Base-by-base conservation (phyloP, 495 filamentous ascomycete genomes). In the Hyaloscypha bicolor region DNA sequence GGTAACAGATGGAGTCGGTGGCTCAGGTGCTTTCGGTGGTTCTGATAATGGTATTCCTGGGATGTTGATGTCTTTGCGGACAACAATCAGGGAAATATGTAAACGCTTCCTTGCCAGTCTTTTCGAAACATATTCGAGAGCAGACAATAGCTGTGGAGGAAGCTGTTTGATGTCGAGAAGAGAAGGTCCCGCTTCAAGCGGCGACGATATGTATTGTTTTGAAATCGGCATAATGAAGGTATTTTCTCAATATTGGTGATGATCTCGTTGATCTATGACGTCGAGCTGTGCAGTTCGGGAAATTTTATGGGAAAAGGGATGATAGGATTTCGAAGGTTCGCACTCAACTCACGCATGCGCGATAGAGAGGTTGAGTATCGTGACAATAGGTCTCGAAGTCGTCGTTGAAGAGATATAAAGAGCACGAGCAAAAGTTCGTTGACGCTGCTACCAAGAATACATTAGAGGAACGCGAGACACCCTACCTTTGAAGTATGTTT, bases 101-200 rank as follows among this genome's bases (percentile, higher is more conserved):
- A 80, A 62, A 0, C 68, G 73, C 61, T 85, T 86, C 45, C 79
- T 77, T 30, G 78, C 77, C 12, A 86, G 76, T 51, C 79, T 72
- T 64, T 76, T 78, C 9, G 84, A 85, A n/a, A 79, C 76, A 66
- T 86, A 86, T 16, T 84, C 80, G 8, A 86, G 73, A 35, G 82
- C 80, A 14, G 74, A 70, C 16, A 68, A 77, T 60, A 86, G 63
- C 51, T 76, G 74, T 35, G 72, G 66, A 2, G 84, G 81, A 8
- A 86, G 75, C 33, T 82, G 79, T 67, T 81, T 75, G 55, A 72
- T 71, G 60, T 85, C 83, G 53, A 81, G 76, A 53, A 85, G 75
- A 45, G 82, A 84, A 1, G 73, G 71, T 6, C 83, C 82, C 21
- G 84, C 83, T 67, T 85, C 84, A 48, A 86, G 78, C n/a, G 84